Base-by-base conservation (phyloP, 225 moss, liverwort and hornwort genomes). In the Pseudoscleropodium purum region DNA sequence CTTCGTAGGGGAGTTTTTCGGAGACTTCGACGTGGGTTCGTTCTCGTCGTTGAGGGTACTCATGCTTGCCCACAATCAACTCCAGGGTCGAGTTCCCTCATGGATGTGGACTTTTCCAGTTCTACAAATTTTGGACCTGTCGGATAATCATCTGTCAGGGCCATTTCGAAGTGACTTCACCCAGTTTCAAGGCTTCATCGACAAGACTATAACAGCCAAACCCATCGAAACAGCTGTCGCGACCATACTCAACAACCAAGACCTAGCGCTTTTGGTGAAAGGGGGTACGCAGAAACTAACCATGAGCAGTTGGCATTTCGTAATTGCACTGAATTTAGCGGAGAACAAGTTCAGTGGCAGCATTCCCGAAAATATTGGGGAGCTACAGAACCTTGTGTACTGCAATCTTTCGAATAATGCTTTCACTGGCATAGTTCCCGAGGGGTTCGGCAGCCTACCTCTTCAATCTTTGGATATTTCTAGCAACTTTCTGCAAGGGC, bases 51-150 rank as follows among this genome's bases (percentile, higher is more conserved):
- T 91, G 85, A 43, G 88, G 18, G 91, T 91, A 5, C 91, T 91
- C 70, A 78, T 84, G 89, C 86, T 91, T 12, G 89, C 45, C 52
- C 83, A 84, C 72, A 91, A 91, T 57, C 24, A 87, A 60, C 75
- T 91, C 30, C 89, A 83, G 18, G 89, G 91, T 69, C 62, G 59
- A 33, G 89, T 91, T 37, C 91, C 91, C 43, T 27, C 61, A 0
- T 91, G 91, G 91, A 89, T 91, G 77, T 91, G 87, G 89, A 69
- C 83, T 19, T 89, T 91, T 56, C 89, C 91, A 26, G 83, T 67
- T 66, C 52, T 91, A 13, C 89, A 91, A 51, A 86, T 91, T 41
- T 33, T 89, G 59, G 91, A 91, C 89, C 68, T 91, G 20, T 91
- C 91, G 39, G 45, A 89, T 23, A 91, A 91, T 63, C 78, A 72